Base-by-base conservation (phyloP, 257 asterid genomes). In the Solanum piurae region DNA sequence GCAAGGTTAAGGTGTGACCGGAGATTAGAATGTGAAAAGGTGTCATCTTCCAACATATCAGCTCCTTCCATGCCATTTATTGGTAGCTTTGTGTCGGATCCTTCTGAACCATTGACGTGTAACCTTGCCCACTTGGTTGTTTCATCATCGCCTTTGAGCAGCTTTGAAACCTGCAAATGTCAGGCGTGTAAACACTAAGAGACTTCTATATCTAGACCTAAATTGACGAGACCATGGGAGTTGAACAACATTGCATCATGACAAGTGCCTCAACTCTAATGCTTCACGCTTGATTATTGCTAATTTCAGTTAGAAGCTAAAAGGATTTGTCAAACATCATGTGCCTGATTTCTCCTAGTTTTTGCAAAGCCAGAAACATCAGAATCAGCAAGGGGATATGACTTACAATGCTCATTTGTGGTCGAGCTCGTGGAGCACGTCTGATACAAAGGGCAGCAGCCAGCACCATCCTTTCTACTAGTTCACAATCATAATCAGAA, bases 391-490 rank as follows among this genome's bases (percentile, higher is more conserved):
- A 66, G 42, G 71, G 31, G 21, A 87, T 66, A 76, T 49, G 66
- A 93, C 97, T 93, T 92, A 97, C 99, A 34, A 90, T 91, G 91
- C 94, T 93, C 96, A 94, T 96, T 46, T 96, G 96, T 42, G 99
- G 99, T 44, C 99, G 94, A 89, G 98, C 98, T 89, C 95, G 92
- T 27, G 99, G 95, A 77, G 98, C 93, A 33, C 98, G 98, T 83
- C 98, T 91, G 79, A 94, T 93, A 64, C 99, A 96, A 87, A 97
- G 98, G 42, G 95, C 92, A 86, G 99, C 96, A 86, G 99, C 97
- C 55, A 97, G 91, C 75, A 92, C 93, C 98, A 95, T 93, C 89
- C 97, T 94, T 93, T 96, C 99, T 21, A 93, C 92, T 86, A 94
- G 95, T 69, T 93, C 96, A 4, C 87, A 87, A 89, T 95, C 93